Evolutionary conservation across 371 early-diverging fungal genomes (phyloP), one percentile per base, ranked within the genome.

Genomic region (Mortierella sp.): DNA sequence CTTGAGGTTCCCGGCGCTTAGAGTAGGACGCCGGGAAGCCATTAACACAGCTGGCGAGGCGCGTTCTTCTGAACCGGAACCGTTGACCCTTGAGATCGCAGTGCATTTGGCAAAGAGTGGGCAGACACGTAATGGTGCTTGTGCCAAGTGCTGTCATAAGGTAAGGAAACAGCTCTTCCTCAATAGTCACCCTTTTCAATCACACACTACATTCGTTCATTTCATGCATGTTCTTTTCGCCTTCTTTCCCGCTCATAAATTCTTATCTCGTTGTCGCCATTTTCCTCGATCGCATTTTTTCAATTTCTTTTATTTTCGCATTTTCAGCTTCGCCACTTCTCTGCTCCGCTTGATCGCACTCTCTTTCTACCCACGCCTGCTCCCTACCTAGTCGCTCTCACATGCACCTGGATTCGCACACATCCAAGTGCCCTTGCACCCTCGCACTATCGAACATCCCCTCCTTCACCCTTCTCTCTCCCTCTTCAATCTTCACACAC

Each of bases 121-220:
- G 9, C 80, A 77, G 34, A 63, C 79, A 48, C 72, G 85, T 44
- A 78, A 81, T 14, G 74, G 81, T 7, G 85, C 85, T 1, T 84
- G 85, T 31, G 85, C 85, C 7, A 84, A 84, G 60, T 84, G 85
- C 57, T 84, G 85, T 52, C 85, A 84, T 45, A 84, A 84, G 81
- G 85, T 84, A 84, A 68, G 1, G 2, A 60, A n/a, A 19, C 21
- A 24, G 24, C 11, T 42, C 21, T 13, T 19, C 1, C 55, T 24
- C 55, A n/a, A 21, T 19, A 16, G 42, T 21, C 24, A 44, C 24
- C 16, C 31, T 50, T 5, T 28, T 58, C 45, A 44, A 0, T 44
- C n/a, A n/a, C 60, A 28, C 42, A 38, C 1, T 42, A 26, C 60
- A 60, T 44, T 50, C 28, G 1, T 28, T 60, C 60, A 24, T 16